Evolutionary conservation across 805 yeast genomes (phyloP).

Genomic region (Jamesozyma piceae): DNA sequence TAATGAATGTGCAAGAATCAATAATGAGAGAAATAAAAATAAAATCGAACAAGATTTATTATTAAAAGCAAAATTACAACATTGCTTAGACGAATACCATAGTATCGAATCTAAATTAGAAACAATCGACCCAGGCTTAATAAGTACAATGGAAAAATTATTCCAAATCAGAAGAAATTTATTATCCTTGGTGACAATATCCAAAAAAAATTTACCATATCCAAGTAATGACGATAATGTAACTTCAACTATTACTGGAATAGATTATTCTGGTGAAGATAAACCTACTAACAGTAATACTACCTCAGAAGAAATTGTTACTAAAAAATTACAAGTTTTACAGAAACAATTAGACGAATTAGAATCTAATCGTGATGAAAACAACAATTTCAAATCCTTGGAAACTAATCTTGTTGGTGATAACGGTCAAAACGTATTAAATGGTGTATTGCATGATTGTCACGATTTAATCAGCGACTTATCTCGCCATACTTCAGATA

Average conservation of each 20-base stretch:
- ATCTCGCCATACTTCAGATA: slow-evolving; percentile 30
- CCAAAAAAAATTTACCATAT: slow-evolving; percentile 16
- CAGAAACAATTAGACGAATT: slow-evolving; percentile 34
- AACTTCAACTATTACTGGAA: slow-evolving; percentile 5
- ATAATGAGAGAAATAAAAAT: slow-evolving; percentile 31
- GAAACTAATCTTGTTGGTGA: slow-evolving; percentile 29
- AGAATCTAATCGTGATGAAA: slow-evolving; percentile 43
- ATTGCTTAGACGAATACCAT: slow-evolving; percentile 50
- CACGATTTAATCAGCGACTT: slow-evolving; percentile 65
- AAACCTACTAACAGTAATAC: slow-evolving; percentile 8
- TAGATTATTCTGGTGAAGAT: neutral
- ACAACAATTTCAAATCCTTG: slow-evolving; percentile 43
- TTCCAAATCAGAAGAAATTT: slow-evolving; percentile 55
- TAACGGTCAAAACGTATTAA: slow-evolving; percentile 43
- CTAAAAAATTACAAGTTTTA: slow-evolving; percentile 29
- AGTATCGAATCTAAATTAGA: slow-evolving; percentile 49
- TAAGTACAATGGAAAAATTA: slow-evolving; percentile 46
- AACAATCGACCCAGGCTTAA: slow-evolving; percentile 43
- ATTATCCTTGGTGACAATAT: slow-evolving; percentile 39
- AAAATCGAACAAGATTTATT: slow-evolving; percentile 50
- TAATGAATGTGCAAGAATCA: slow-evolving; percentile 12
- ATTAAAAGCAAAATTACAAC: slow-evolving; percentile 54
- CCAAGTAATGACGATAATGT: slow-evolving; percentile 6
- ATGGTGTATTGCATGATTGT: slow-evolving; percentile 78
- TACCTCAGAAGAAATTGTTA: slow-evolving; percentile 13